Conservation (phyloP, 306 rosid genomes). For the Morella rubra region DNA sequence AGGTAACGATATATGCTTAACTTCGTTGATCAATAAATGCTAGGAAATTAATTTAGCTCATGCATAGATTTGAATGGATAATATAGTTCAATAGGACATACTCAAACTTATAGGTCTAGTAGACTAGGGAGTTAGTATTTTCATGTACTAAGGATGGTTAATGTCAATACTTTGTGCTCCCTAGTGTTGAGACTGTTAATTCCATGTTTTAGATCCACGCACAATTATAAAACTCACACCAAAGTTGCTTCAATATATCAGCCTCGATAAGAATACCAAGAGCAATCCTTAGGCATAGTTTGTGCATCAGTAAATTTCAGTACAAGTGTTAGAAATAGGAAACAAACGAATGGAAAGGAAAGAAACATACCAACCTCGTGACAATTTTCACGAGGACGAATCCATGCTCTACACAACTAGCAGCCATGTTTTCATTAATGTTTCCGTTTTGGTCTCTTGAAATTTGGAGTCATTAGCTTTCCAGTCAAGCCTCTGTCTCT, state of each 20-base stretch:
- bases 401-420: constrained; percentile 2
- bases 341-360: neutral
- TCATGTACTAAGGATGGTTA: too few species aligned
- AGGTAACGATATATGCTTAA: too few species aligned
- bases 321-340: neutral
- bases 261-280: neutral
- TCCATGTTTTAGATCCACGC: too few species aligned
- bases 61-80: too few species aligned
- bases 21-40: too few species aligned
- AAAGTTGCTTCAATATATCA: neutral
- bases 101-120: too few species aligned
- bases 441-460: constrained; percentile 67
- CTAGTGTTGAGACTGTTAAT: too few species aligned
- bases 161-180: too few species aligned
- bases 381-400: constrained; percentile 11
- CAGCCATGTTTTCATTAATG: constrained; percentile 35
- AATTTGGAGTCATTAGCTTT: constrained; percentile 67
- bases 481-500: constrained; percentile 24
- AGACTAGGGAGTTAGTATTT: too few species aligned
- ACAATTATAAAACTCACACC: neutral
- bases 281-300: neutral
- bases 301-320: neutral
- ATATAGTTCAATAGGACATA: too few species aligned
- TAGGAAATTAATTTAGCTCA: too few species aligned
- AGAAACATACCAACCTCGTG: constrained; percentile 31